Percentiles rank a stretch among this genome's conserved stretches.
Evolutionary conservation across 2,329 filamentous ascomycete species (phyloP).

Genomic region (Colletotrichum aenigma): DNA sequence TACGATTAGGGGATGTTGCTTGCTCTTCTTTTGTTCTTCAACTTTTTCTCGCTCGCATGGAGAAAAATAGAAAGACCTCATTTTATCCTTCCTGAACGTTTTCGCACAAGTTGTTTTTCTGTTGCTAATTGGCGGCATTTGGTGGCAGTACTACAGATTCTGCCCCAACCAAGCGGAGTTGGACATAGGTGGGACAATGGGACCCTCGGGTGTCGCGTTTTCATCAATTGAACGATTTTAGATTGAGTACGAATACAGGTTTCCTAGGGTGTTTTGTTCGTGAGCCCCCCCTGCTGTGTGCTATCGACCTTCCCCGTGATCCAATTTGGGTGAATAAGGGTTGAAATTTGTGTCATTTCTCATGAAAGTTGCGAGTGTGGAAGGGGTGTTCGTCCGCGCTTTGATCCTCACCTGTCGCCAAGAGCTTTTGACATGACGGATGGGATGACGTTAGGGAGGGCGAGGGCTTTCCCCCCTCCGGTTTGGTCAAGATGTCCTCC

Average conservation of each 20-base stretch:
- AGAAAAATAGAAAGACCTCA: not conserved
- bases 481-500: not conserved
- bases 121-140: constrained; percentile 9
- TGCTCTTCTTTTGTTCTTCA: not conserved
- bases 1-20: not conserved
- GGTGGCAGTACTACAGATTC: not conserved
- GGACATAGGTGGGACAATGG: not conserved
- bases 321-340: not conserved
- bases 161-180: not conserved
- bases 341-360: not conserved
- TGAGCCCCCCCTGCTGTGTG: not conserved
- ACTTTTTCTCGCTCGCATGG: not conserved
- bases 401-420: not conserved
- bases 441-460: not conserved
- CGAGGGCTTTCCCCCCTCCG: not conserved
- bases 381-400: not conserved
- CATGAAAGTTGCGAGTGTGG: not conserved
- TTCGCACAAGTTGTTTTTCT: not conserved
- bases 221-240: constrained; percentile 1
- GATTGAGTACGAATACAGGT: constrained; percentile 13
- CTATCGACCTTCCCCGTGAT: not conserved
- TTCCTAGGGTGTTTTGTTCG: not conserved
- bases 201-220: not conserved
- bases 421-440: not conserved
- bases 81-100: not conserved